These are phyloP conservation scores for Thelonectria blattea DNA, from an alignment of 2,329 filamentous ascomycete genomes.

Conservation along the genomic window DNA sequence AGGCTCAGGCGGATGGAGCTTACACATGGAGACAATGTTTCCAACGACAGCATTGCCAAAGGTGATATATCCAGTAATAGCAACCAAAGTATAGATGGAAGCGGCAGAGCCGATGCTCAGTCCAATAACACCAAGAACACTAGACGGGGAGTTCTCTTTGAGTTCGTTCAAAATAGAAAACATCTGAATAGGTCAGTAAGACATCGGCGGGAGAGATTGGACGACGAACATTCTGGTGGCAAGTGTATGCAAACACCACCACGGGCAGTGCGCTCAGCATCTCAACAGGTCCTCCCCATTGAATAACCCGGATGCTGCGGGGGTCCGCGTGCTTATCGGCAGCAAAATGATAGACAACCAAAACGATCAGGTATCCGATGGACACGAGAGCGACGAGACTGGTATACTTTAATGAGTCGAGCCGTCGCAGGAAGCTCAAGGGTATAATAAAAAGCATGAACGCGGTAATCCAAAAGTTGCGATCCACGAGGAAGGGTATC, in stretches of 20 bases:
- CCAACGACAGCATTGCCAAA: conserved; percentile 89
- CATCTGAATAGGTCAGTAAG: conserved; percentile 66
- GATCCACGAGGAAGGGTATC: conserved; percentile 79
- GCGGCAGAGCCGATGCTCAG: conserved; percentile 90
- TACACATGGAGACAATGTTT: conserved; percentile 94
- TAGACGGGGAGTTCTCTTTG: conserved; percentile 75
- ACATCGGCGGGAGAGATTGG: not conserved
- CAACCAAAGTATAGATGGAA: conserved; percentile 85
- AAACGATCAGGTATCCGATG: conserved; percentile 90
- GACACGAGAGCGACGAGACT: conserved; percentile 89
- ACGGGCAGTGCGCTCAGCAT: conserved; percentile 88
- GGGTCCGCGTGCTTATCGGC: conserved; percentile 78
- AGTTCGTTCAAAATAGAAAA: conserved; percentile 98
- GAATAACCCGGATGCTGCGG: conserved; percentile 75
- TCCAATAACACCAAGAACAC: conserved; percentile 78
- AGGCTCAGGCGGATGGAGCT: conserved; percentile 40
- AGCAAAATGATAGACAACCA: conserved; percentile 92
- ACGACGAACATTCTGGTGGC: conserved; percentile 85
- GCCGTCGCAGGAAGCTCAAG: conserved; percentile 84
- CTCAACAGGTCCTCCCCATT: conserved; percentile 79
- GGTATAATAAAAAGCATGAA: conserved; percentile 98
- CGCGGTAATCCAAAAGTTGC: conserved; percentile 96
- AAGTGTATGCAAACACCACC: conserved; percentile 99
- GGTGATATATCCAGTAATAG: conserved; percentile 93
- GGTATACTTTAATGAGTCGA: conserved; percentile 97